Evolutionary conservation across 768 basidiomycete genomes (phyloP).

Genomic region (Roridomyces roridus): DNA sequence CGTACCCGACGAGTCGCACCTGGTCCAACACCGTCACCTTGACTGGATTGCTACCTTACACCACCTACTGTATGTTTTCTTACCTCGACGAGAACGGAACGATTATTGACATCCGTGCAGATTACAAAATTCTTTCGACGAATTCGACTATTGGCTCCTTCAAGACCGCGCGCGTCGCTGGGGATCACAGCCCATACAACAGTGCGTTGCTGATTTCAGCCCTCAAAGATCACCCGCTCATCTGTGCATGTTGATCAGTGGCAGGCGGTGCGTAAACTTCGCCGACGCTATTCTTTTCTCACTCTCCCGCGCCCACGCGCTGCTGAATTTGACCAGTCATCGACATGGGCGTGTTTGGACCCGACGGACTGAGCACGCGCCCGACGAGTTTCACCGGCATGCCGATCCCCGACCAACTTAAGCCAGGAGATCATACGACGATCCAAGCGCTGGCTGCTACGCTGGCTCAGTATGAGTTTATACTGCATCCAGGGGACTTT

Average conservation of each 20-base stretch:
- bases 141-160: too few species aligned
- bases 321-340: constrained; percentile 5
- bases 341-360: constrained; percentile 10
- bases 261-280: constrained; percentile 8
- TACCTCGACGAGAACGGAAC: constrained; percentile 4
- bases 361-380: constrained; percentile 11
- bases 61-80: constrained; percentile 6
- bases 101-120: too few species aligned
- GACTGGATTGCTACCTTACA: constrained; percentile 5
- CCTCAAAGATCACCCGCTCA: background rate
- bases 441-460: constrained; percentile 5
- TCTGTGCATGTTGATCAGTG: constrained; percentile 3
- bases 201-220: constrained; percentile 4
- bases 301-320: constrained; percentile 3
- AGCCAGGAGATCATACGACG: constrained; percentile 8
- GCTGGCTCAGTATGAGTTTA: constrained; percentile 4
- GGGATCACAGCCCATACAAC: constrained; percentile 5
- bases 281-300: constrained; percentile 5
- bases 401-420: constrained; percentile 3
- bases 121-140: too few species aligned
- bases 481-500: constrained; percentile 8
- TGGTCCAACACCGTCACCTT: constrained; percentile 11
- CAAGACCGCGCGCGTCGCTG: constrained; percentile 10
- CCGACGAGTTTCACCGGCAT: constrained; percentile 9
- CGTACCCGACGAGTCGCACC: constrained; percentile 9